Evolutionary conservation across 371 early-diverging fungal genomes (phyloP), one percentile per base, ranked within the genome.

Genomic region (Mortierella polycephala): DNA sequence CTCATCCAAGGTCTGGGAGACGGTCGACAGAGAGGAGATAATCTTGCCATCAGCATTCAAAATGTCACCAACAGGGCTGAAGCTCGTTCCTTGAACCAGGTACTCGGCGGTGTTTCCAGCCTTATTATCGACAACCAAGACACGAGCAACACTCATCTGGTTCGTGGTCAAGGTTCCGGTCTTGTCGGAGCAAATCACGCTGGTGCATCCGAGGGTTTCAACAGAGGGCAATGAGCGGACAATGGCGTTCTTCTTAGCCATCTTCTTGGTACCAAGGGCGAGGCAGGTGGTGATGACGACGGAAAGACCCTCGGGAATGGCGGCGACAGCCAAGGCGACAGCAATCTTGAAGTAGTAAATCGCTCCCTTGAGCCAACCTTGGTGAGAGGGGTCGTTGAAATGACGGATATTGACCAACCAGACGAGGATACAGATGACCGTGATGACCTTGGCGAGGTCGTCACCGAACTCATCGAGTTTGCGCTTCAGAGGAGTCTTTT

Each of bases 141-240:
- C 87, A 53, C 91, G 85, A 13, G 94, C 85, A 9, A 95, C 98
- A 64, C 92, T 90, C 99, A 98, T 98, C 76, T 95, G 94, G 83
- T 97, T 98, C 42, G 97, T 98, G n/a, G 99, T 99, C 75, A 99
- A 87, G 42, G 99, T 99, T 55, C 99, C 99, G 8, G 99, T 99
- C 85, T 99, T 99, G 86, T 99, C 99, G 18, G 97, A 95, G 85
- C 99, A 98, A 81, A 99, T 97, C 51, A 98, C 95, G 65, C 91
- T 92, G 14, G 96, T 96, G 85, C 98, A 96, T 14, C 99, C 99
- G 51, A 99, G 87, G 1, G 98, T 98, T 85, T 99, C 99, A 45
- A 98, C 98, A 42, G 91, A 91, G 39, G 95, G 94, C 57, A 99
- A 85, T 60, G 91, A 90, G 42, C 98, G 90, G 18, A 98, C 98